Conservation (phyloP, 306 rosid genomes). For the Ochetophila trinervis region DNA sequence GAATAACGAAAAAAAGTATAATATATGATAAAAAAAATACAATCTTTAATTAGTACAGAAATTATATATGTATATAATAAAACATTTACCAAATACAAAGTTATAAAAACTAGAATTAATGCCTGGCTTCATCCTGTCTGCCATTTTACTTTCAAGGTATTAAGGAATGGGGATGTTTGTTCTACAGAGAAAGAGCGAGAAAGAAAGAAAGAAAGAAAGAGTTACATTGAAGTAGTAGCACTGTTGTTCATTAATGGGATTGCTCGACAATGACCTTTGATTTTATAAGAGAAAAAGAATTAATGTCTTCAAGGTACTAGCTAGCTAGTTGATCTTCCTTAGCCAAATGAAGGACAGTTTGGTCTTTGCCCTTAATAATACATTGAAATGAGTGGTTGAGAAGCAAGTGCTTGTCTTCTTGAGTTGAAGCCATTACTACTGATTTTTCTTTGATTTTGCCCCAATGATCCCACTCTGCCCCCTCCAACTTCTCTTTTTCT, state of each 20-base stretch:
- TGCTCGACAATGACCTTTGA: constrained; percentile 22
- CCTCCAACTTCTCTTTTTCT: constrained; percentile 24
- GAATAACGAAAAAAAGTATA: neutral
- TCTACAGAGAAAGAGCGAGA: constrained; percentile 4
- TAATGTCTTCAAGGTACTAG: constrained; percentile 15
- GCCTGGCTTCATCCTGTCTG: constrained; percentile 87
- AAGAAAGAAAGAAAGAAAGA: neutral
- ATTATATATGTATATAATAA: neutral
- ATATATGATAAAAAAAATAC: neutral
- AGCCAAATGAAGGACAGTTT: constrained; percentile 17
- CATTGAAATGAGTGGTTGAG: constrained; percentile 26
- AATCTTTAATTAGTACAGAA: neutral
- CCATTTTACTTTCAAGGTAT: constrained; percentile 32
- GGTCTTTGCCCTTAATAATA: constrained; percentile 12
- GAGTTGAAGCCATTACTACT: constrained; percentile 22
- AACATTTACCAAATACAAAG: constrained; percentile 3
- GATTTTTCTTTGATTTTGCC: constrained; percentile 9
- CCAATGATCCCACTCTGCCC: constrained; percentile 5
- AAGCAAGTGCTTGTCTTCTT: constrained; percentile 26
- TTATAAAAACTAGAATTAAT: constrained; percentile 25
- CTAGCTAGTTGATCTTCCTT: constrained; percentile 1
- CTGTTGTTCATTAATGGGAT: constrained; percentile 9
- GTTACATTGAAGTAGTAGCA: constrained; percentile 24
- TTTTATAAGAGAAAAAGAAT: neutral
- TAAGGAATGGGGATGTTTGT: constrained; percentile 1